These are phyloP conservation scores for Panaeolus cyanescens DNA, from an alignment of 768 basidiomycete species.

Conservation along the genomic window DNA sequence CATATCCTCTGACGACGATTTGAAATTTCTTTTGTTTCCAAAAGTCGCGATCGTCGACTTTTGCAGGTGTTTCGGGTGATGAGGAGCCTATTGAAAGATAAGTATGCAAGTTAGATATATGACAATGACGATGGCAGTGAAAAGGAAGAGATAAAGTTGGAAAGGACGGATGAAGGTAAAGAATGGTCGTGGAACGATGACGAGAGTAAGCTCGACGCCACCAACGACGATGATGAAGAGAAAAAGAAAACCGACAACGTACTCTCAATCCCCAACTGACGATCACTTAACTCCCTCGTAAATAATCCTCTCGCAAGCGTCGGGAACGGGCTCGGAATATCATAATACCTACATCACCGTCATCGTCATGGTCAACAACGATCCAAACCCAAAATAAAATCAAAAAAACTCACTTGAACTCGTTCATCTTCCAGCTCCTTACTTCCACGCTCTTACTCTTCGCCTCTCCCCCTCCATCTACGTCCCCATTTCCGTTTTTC, in stretches of 20 bases:
- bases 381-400: not conserved
- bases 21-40: conserved; percentile 35
- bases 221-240: not conserved
- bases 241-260: not conserved
- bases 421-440: conserved; percentile 97
- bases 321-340: conserved; percentile 88
- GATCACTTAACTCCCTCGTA: conserved; percentile 49
- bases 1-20: conserved; percentile 91
- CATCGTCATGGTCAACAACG: not conserved
- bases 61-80: conserved; percentile 7
- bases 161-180: too few relatives aligned
- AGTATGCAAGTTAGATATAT: too few relatives aligned
- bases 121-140: too few relatives aligned
- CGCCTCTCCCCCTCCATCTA: not conserved
- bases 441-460: conserved; percentile 36
- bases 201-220: too few relatives aligned
- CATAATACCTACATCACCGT: conserved; percentile 55
- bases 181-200: too few relatives aligned
- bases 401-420: conserved; percentile 57
- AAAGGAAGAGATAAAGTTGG: too few relatives aligned
- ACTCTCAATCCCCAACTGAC: not conserved
- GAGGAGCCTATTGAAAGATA: too few relatives aligned
- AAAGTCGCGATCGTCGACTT: conserved; percentile 4
- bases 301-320: conserved; percentile 95
- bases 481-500: conserved; percentile 41